Percentiles rank a stretch among this genome's conserved stretches.
Conservation (phyloP, 495 filamentous ascomycete species). For the Neurospora sp. region DNA sequence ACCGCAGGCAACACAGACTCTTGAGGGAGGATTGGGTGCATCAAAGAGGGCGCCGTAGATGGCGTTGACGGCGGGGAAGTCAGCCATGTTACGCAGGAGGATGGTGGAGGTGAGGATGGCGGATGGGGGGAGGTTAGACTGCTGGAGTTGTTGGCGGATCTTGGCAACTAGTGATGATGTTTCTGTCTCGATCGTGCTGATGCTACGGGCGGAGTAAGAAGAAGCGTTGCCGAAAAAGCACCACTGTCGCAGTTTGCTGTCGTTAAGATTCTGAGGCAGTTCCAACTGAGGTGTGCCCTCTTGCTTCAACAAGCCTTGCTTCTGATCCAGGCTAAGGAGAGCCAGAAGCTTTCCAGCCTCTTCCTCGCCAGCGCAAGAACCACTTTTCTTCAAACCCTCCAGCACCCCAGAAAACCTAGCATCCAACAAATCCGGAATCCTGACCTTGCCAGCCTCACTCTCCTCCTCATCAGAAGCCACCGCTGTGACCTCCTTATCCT, state of each 20-base stretch:
- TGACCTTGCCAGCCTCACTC: constrained; percentile 16
- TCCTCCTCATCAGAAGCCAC: not conserved
- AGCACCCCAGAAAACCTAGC: constrained; percentile 30
- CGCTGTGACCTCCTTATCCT: not conserved
- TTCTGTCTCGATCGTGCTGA: constrained; percentile 24
- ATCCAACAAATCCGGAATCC: constrained; percentile 40
- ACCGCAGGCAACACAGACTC: constrained; percentile 76
- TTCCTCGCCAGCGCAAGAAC: not conserved
- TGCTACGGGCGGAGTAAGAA: not conserved
- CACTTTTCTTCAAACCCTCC: not conserved
- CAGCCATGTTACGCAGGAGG: constrained; percentile 66
- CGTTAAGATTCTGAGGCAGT: not conserved
- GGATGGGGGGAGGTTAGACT: constrained; percentile 25
- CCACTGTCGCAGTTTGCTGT: constrained; percentile 14
- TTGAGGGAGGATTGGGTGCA: constrained; percentile 70
- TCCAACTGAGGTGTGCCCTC: not conserved
- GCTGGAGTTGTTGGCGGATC: constrained; percentile 21
- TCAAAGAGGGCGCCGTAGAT: constrained; percentile 61
- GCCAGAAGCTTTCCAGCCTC: not conserved
- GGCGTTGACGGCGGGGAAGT: constrained; percentile 64
- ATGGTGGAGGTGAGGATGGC: constrained; percentile 68
- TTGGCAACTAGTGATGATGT: constrained; percentile 24
- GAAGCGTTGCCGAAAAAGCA: constrained; percentile 1
- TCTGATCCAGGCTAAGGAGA: not conserved
- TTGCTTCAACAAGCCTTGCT: not conserved